Percentiles rank a stretch among this genome's conserved stretches.
Conservation (phyloP, 371 early-diverging fungal species). For the Fennellomyces sp. region DNA sequence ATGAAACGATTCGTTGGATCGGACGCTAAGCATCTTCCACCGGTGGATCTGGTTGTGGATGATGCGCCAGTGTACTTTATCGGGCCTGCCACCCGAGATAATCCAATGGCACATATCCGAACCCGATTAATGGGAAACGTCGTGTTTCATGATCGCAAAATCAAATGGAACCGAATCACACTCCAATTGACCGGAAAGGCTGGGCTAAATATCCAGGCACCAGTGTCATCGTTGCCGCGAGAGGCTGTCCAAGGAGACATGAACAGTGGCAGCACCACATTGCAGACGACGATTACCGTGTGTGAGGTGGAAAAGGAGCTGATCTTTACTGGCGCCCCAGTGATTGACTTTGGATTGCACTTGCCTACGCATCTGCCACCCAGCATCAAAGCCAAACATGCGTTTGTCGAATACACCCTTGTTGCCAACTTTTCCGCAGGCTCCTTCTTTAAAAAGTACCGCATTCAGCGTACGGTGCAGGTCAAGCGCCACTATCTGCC, state of each 20-base stretch:
- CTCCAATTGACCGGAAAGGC: conserved; percentile 45
- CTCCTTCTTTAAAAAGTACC: conserved; percentile 48
- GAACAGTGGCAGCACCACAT: conserved; percentile 21
- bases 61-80: conserved; percentile 43
- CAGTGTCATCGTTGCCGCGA: conserved; percentile 15
- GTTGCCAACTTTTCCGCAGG: conserved; percentile 52
- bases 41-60: conserved; percentile 25
- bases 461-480: conserved; percentile 35
- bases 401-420: conserved; percentile 47
- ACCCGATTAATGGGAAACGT: conserved; percentile 45
- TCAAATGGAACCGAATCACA: conserved; percentile 53
- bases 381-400: conserved; percentile 29
- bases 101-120: conserved; percentile 46
- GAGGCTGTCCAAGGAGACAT: conserved; percentile 10
- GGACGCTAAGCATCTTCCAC: conserved; percentile 12
- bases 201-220: conserved; percentile 37
- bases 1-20: conserved; percentile 6
- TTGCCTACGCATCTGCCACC: conserved; percentile 45
- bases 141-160: conserved; percentile 40
- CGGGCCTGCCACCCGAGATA: conserved; percentile 46
- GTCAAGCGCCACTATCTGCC: conserved; percentile 49
- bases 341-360: conserved; percentile 50
- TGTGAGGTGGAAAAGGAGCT: conserved; percentile 53
- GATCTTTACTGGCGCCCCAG: conserved; percentile 42
- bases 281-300: conserved; percentile 35